Evolutionary conservation across 2,329 filamentous ascomycete genomes (phyloP), one percentile per base, ranked within the genome.

Genomic region (Trichoderma hamatum): DNA sequence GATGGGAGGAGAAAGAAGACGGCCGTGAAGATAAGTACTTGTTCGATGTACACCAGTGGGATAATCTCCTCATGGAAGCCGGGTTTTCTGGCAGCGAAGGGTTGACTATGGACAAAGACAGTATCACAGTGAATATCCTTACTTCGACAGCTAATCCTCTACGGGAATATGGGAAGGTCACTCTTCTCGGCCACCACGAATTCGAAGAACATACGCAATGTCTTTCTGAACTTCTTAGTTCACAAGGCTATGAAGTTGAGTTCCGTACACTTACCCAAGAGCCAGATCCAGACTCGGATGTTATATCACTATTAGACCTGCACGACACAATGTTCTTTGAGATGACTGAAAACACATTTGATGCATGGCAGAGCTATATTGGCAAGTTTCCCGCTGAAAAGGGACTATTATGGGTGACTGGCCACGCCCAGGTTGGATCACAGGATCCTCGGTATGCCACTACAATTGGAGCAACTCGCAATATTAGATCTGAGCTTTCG

Each of bases 391-490:
- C 54, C 9, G 13, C 36, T 39, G 63, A 54, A 49, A 26, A 16
- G 9, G 59, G 70, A 3, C 5, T 70, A 6, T 30, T 72, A 6
- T 72, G 71, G 71, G 34, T 70, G 14, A 72, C 70, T 4, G 49
- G 59, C 2, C 19, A 68, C 5, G 43, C 60, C 1, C 71, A 72
- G 10, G 58, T 70, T 7, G 61, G 34, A 10, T 67, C 59, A 43
- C 26, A 36, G 5, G 65, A 70, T 49, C 68, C 70, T 19, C 55
- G 59, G 21, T 71, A 67, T 5, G 70, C 60, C 19, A 36, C 66
- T 4, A 39, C 43, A 5, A 67, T 67, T 43, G 70, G 71, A 0
- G 49, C 62, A 16, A 66, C 68, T 26, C 65, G 71, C 6, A 66
- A 58, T 1, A 54, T 69, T 3, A 66, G 70, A 10, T 49, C 46